phyloP scores from a whole-genome alignment of 345 rosid species.

The Eutrema japonicum region DNA sequence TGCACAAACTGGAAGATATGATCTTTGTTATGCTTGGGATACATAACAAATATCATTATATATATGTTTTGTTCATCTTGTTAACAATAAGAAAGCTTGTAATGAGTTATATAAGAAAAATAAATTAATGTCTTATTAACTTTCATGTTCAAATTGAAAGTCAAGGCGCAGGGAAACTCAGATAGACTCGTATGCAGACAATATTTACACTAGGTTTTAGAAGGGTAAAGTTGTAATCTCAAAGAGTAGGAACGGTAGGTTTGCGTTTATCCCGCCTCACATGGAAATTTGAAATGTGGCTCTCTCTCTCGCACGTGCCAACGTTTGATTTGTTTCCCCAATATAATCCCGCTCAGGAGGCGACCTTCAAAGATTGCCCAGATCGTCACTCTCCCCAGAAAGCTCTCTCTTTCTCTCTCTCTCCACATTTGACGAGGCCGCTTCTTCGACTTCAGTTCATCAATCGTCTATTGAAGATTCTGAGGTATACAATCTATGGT shows the following conservation, averaged over 20 bases:
- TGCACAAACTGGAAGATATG: background rate
- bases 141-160: too few relatives aligned
- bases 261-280: conserved; percentile 36
- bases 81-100: too few relatives aligned
- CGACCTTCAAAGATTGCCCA: conserved; percentile 30
- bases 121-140: too few relatives aligned
- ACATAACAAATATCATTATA: background rate
- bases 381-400: conserved; percentile 31
- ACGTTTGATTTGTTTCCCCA: conserved; percentile 12
- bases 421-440: conserved; percentile 22
- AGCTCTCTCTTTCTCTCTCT: background rate
- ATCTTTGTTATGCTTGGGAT: conserved; percentile 28
- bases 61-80: too few relatives aligned
- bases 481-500: conserved; percentile 10
- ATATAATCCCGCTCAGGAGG: conserved; percentile 44
- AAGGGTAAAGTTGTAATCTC: conserved; percentile 30
- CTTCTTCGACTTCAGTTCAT: background rate
- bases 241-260: background rate
- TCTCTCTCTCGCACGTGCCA: conserved; percentile 25
- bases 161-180: background rate
- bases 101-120: too few relatives aligned
- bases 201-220: background rate
- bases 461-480: conserved; percentile 20
- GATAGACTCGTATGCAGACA: conserved; percentile 11
- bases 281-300: conserved; percentile 20